Conservation (phyloP, 257 asterid genomes). For the Solanum appendiculatum region DNA sequence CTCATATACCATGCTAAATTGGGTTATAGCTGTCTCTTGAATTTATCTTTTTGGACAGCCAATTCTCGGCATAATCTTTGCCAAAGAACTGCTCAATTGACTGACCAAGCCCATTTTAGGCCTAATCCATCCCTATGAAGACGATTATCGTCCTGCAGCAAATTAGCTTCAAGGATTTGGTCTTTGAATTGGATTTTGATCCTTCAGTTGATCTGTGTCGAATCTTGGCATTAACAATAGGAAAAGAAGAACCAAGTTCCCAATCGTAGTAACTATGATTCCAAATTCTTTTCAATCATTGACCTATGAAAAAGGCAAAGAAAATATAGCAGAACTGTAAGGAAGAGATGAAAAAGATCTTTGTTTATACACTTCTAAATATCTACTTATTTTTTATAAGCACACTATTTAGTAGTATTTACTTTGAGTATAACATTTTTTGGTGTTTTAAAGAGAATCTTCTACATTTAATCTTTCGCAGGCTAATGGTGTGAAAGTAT, state of each 20-base stretch:
- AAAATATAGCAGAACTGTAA: not conserved
- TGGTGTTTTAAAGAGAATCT: not conserved
- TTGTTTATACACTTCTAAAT: not conserved
- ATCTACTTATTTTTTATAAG: not conserved
- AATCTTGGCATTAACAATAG: not conserved
- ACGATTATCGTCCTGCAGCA: not conserved
- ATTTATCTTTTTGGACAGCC: not conserved
- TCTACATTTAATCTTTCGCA: too few relatives aligned
- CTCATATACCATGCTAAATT: not conserved
- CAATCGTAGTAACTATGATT: not conserved
- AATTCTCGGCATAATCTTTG: not conserved
- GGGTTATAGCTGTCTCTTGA: not conserved
- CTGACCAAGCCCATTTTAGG: not conserved
- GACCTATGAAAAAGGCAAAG: not conserved
- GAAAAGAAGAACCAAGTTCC: not conserved
- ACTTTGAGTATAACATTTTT: not conserved
- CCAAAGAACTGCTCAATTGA: not conserved
- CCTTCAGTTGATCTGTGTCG: not conserved
- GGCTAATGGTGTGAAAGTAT: not conserved
- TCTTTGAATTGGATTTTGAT: not conserved
- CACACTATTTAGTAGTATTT: not conserved
- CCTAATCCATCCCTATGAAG: not conserved
- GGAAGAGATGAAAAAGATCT: not conserved
- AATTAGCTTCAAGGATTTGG: not conserved
- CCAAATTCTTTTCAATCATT: not conserved